Percentiles rank a stretch among this genome's conserved stretches.
Evolutionary conservation across 306 rosid species (phyloP).

Genomic region (Senna siamea): DNA sequence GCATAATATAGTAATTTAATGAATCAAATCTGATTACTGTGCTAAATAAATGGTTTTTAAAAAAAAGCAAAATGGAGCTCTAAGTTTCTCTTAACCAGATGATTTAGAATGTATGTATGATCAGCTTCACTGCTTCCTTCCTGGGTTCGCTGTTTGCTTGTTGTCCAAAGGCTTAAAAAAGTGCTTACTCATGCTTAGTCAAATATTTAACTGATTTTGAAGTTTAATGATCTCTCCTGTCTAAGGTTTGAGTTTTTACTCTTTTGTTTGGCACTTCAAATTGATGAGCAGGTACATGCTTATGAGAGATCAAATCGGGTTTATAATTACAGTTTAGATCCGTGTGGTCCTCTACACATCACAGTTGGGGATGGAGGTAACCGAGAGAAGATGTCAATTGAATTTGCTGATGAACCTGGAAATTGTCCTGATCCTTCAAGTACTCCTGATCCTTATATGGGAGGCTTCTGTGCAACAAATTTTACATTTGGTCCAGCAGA

Average conservation of each 20-base stretch:
- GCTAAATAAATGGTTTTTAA: neutral
- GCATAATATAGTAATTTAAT: neutral
- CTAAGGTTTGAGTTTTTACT: constrained; percentile 21
- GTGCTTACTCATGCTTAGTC: constrained; percentile 2
- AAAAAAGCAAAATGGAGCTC: constrained; percentile 15
- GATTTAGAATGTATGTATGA: constrained; percentile 11
- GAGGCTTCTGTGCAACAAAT: constrained; percentile 67
- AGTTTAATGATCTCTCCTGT: constrained; percentile 1
- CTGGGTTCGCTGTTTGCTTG: constrained; percentile 24
- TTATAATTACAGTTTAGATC: constrained; percentile 72
- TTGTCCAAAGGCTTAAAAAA: constrained; percentile 2
- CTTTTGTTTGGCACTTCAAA: constrained; percentile 7
- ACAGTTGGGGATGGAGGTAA: constrained; percentile 88
- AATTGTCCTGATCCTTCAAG: constrained; percentile 65
- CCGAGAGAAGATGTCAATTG: constrained; percentile 77
- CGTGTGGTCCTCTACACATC: constrained; percentile 79
- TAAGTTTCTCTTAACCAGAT: neutral
- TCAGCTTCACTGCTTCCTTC: constrained; percentile 14
- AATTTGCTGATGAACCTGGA: constrained; percentile 66
- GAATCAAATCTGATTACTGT: constrained; percentile 5
- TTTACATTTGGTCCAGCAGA: constrained; percentile 65
- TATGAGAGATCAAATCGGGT: constrained; percentile 87
- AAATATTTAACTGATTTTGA: constrained; percentile 15
- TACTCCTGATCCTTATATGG: constrained; percentile 52
- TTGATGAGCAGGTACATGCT: constrained; percentile 78